Percentiles rank a stretch among this genome's conserved stretches.
Conservation (phyloP, 768 basidiomycete genomes). For the Lentinula boryana region DNA sequence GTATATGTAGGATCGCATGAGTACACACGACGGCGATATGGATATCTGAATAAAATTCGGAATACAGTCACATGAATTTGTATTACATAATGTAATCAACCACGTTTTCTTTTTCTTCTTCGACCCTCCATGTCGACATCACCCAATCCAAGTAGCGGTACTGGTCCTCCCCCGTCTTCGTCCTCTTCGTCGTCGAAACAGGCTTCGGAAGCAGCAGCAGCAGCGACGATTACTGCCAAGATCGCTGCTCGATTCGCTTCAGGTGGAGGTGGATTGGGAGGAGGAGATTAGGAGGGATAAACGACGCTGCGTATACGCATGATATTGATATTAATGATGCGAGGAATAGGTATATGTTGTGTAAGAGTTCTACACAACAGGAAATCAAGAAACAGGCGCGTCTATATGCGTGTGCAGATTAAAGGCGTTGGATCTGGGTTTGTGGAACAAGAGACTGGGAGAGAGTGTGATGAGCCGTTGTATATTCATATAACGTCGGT, state of each 20-base stretch:
- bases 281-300: conserved; percentile 43
- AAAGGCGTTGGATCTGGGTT: conserved; percentile 95
- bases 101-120: too few species aligned
- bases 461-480: conserved; percentile 85
- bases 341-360: conserved; percentile 90
- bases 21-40: too few species aligned
- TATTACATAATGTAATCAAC: too few species aligned
- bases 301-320: conserved; percentile 77
- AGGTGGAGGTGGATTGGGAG: conserved; percentile 32
- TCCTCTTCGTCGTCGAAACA: conserved; percentile 40
- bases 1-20: too few species aligned
- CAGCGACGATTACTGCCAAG: conserved; percentile 89
- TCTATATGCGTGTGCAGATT: conserved; percentile 91
- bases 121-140: neutral
- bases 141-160: neutral
- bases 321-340: conserved; percentile 98
- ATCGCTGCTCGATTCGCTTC: conserved; percentile 82
- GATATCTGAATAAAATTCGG: too few species aligned
- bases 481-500: conserved; percentile 88
- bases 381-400: conserved; percentile 94
- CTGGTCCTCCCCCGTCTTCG: too few species aligned
- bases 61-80: too few species aligned
- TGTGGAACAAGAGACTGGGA: conserved; percentile 84
- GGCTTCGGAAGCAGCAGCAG: conserved; percentile 68
- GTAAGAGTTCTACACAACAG: conserved; percentile 87